Evolutionary conservation across 2,329 filamentous ascomycete genomes (phyloP), one percentile per base, ranked within the genome.

Genomic region (Leptographium wingfieldii): DNA sequence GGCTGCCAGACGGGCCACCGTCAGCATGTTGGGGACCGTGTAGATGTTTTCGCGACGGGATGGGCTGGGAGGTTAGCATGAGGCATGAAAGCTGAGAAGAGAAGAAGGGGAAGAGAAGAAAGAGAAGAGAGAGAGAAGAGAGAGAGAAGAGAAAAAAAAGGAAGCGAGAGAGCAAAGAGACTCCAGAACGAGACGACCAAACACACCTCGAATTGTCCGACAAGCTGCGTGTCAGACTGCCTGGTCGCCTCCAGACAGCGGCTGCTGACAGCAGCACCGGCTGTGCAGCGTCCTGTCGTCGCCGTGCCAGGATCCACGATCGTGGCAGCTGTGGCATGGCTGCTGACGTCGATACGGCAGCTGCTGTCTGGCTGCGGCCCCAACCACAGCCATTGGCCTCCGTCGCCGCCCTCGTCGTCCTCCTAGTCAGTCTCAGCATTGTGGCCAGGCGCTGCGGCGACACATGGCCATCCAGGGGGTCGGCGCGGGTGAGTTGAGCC

Each of bases 21-120:
- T 99, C 58, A 99, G 80, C 63, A 95, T 79, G 70, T 99, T 99
- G 49, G 94, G 94, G n/a, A 99, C 70, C 43, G 90, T 99, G 76
- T 95, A 96, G 69, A 99, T 96, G 69, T 99, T 91, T 74, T 99
- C 94, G 70, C 86, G 89, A 10, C 29, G 35, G 4, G 16, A 9
- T 27, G 38, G 22, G 48, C 27, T 40, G 27, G 33, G 16, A 29
- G 29, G 25, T 35, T 19, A 6, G 59, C 9, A 9, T 19, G 29
- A 31, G 29, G 29, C 29, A 31, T 4, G 7, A 31, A 7, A 31
- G 29, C 29, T 31, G 29, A 31, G 7, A 38, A 2, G 57, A 25
- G 1, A 55, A 3, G 2, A 43, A 5, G 7, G 22, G 10, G 14
- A 19, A 31, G 35, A 19, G 46, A 52, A 5, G 31, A 25, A 16